A percentile compares a stretch with the other conserved stretches of the same genome.
phyloP scores from a whole-genome alignment of 164 flowering plant species.

The Vitis rotundifolia region DNA sequence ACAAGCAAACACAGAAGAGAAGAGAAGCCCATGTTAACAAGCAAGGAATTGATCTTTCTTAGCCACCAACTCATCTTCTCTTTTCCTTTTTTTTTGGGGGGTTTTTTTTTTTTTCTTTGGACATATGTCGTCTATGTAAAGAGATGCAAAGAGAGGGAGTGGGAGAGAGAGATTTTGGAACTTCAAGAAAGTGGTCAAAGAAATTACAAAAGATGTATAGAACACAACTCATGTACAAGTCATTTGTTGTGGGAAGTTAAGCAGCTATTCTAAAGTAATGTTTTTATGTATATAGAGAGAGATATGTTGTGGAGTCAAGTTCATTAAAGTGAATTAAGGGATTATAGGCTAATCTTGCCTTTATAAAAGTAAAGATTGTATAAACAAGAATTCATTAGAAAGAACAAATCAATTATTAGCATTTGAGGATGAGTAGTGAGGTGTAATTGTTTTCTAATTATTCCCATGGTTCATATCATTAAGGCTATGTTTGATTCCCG shows the following conservation, averaged over 20 bases:
- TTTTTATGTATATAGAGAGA: background rate
- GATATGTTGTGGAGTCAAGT: background rate
- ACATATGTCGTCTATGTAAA: no score
- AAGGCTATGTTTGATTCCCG: no score
- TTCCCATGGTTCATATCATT: no score
- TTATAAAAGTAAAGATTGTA: background rate
- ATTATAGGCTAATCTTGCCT: no score
- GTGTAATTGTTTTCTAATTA: no score
- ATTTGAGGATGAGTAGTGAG: no score
- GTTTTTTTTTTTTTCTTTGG: no score
- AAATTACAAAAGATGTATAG: slow-evolving; percentile 1
- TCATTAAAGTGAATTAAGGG: background rate
- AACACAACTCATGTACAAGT: background rate
- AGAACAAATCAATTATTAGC: no score
- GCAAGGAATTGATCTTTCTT: slow-evolving; percentile 23
- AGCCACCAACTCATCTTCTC: no score
- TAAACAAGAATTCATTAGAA: background rate
- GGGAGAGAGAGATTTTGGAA: background rate
- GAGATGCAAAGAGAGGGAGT: background rate
- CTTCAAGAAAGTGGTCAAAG: slow-evolving; percentile 21
- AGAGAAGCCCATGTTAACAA: slow-evolving; percentile 4
- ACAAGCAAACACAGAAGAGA: no score
- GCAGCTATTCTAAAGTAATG: slow-evolving; percentile 9
- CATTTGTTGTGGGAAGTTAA: background rate
- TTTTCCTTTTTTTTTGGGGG: no score